These are phyloP conservation scores for Turnera subulata DNA, from an alignment of 345 rosid species.

Conservation along the genomic window DNA sequence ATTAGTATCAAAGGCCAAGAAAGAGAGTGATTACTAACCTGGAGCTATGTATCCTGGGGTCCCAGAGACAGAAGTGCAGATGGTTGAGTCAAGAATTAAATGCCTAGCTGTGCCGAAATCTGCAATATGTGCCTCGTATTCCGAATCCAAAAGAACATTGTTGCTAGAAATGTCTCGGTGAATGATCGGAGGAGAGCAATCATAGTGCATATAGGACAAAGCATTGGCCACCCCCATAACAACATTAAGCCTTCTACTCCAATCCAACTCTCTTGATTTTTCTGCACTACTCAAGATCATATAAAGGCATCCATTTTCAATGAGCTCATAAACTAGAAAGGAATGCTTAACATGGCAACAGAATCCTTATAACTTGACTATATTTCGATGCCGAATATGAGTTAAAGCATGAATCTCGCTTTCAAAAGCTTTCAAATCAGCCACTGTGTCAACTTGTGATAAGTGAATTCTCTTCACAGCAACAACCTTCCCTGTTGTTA, in stretches of 20 bases:
- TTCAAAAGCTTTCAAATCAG: not conserved
- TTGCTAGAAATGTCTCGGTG: not conserved
- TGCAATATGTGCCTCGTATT: not conserved
- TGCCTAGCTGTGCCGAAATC: not conserved
- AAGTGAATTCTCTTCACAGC: not conserved
- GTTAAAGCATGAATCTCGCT: slow-evolving; percentile 6
- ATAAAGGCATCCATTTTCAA: not conserved
- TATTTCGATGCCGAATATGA: slow-evolving; percentile 8
- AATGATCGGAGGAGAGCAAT: not conserved
- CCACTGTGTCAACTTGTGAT: not conserved
- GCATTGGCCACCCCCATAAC: not conserved
- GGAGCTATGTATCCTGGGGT: not conserved
- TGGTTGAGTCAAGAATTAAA: not conserved
- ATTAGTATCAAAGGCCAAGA: no score
- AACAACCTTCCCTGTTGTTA: not conserved
- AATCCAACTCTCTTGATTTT: not conserved
- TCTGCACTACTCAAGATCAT: not conserved
- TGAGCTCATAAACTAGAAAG: slow-evolving; percentile 5
- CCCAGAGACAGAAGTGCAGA: not conserved
- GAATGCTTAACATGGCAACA: not conserved
- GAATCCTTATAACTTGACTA: not conserved
- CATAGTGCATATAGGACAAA: not conserved
- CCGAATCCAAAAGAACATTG: not conserved
- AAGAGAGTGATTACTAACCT: not conserved
- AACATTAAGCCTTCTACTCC: not conserved